phyloP scores from a whole-genome alignment of 371 early-diverging fungal species.

The Zancudomyces culisetae region DNA sequence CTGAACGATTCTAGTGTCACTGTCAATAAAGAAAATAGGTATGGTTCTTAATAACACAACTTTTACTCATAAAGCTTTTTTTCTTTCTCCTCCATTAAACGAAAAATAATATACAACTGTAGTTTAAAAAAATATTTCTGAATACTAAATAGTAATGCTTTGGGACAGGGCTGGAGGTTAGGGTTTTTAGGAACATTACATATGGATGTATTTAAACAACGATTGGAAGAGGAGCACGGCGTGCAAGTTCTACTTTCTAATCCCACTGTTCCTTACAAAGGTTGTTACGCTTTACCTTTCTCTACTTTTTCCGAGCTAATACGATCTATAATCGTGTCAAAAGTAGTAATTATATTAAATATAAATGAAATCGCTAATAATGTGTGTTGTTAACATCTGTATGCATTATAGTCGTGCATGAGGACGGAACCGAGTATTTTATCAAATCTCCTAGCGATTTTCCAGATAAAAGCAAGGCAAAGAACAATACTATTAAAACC shows the following conservation, averaged over 20 bases:
- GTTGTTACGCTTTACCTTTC: no score
- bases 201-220: constrained; percentile 92
- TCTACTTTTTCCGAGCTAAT: no score
- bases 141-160: constrained; percentile 32
- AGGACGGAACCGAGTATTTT: constrained; percentile 31
- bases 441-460: constrained; percentile 84
- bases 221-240: constrained; percentile 88
- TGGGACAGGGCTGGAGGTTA: constrained; percentile 93
- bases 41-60: background rate
- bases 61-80: background rate
- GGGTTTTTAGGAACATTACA: constrained; percentile 92
- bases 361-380: no score
- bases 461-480: constrained; percentile 54
- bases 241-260: constrained; percentile 78
- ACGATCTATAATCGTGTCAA: no score
- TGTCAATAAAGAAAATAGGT: constrained; percentile 65
- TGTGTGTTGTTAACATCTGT: no score
- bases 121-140: background rate
- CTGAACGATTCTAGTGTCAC: constrained; percentile 86
- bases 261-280: constrained; percentile 80
- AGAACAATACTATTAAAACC: constrained; percentile 38
- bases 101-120: no score
- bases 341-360: no score
- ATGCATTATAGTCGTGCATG: constrained; percentile 31
- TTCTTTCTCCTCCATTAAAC: no score